Base-by-base conservation (phyloP, 768 basidiomycete genomes). In the Terana coerulea region DNA sequence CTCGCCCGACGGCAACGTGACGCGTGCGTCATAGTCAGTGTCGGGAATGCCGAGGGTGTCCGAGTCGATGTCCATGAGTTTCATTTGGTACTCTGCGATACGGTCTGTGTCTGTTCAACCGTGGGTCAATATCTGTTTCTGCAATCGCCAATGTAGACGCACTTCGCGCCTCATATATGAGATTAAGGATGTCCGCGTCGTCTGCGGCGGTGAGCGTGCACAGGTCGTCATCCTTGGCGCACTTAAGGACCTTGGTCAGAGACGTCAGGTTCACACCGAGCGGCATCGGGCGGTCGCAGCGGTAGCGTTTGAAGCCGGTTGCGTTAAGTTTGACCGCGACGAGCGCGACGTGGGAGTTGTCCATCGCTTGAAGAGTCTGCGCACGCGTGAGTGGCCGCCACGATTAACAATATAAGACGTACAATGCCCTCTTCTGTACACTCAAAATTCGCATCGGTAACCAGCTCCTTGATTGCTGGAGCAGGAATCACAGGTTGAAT, bases 311-410 rank as follows among this genome's bases (percentile, higher is more conserved):
- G 78, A 99, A 98, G 28, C 91, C 91, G 0, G 79, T 72, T 1
- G 83, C 80, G 34, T 86, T 73, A 26, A 99, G 79, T 55, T 87
- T 80, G 41, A 97, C 92, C 7, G 91, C 75, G 34, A 99, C 95
- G 59, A 98, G 88, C 1, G 95, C 97, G 62, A 99, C 95, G 70
- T 98, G 95, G 2, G 95, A 97, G 78, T 98, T 98, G 75, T 98
- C 97, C 95, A 98, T 99, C 3, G 95, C 97, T 75, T 98, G 95
- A 4, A 99, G 80, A 49, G 82, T 82, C 84, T 85, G 54, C 4
- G 25, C 24, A 53, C 54, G 56, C 48, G 50, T 52, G 12, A 58
- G 47, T n/a, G 35, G 24, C 22, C 6, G 15, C 17, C 28, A 41
- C 19, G 30, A 26, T 19, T 21, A 1, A 14, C n/a, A 21, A 17